These are phyloP conservation scores for Carnegiea gigantea DNA, from an alignment of 179 eudicot species.

Conservation along the genomic window DNA sequence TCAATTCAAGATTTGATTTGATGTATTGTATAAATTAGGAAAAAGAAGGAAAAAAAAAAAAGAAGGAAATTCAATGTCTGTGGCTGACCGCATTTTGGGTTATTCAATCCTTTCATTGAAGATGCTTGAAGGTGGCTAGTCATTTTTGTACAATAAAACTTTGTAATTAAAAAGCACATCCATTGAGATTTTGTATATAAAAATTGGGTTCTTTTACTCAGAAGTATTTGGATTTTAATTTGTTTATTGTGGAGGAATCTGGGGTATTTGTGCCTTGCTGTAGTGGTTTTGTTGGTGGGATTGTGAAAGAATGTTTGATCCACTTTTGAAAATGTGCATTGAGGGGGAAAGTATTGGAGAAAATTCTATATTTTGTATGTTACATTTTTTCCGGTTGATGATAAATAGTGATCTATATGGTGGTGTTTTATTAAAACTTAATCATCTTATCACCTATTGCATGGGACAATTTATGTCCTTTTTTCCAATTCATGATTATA, in stretches of 20 bases:
- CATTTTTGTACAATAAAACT: constrained; percentile 3
- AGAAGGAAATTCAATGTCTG: not conserved
- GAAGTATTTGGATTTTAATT: not conserved
- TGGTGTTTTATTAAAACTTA: not conserved
- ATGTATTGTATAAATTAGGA: not conserved
- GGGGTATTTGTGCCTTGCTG: not conserved
- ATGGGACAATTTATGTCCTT: not conserved
- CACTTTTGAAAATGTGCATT: not conserved
- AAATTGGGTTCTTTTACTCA: not conserved
- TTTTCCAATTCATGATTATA: not conserved
- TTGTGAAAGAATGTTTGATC: not conserved
- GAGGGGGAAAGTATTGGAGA: not conserved
- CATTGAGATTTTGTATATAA: not conserved
- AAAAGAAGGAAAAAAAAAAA: not conserved
- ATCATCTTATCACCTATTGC: not conserved
- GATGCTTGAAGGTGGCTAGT: not conserved
- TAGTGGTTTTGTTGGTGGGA: constrained; percentile 1
- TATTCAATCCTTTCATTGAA: constrained; percentile 6
- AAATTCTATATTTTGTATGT: not conserved
- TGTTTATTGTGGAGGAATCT: not conserved
- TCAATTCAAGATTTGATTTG: not conserved
- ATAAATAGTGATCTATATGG: not conserved
- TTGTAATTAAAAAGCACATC: not conserved
- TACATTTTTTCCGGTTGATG: not conserved
- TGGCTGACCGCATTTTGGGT: not conserved